phyloP scores from a whole-genome alignment of 371 early-diverging fungal species.

The Rhizopus delemar region DNA sequence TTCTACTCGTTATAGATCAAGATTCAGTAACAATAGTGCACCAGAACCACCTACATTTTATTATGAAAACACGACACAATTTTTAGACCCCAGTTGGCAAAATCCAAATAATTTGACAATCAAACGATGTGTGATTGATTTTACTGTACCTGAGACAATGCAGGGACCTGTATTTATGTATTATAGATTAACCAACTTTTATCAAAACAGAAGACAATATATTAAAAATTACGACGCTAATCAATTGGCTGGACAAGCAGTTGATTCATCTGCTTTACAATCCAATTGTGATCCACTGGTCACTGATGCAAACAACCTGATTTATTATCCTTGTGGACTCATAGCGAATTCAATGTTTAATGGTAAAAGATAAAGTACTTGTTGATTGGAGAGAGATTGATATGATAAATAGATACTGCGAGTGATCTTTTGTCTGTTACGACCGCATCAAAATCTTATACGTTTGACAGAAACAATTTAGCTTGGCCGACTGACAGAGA shows the following conservation, averaged over 20 bases:
- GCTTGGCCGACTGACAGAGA: conserved; percentile 88
- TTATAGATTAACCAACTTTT: conserved; percentile 95
- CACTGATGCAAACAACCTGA: conserved; percentile 20
- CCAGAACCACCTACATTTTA: conserved; percentile 42
- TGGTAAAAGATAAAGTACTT: conserved; percentile 40
- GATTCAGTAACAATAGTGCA: conserved; percentile 16
- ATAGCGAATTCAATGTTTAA: conserved; percentile 98
- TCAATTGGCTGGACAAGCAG: conserved; percentile 76
- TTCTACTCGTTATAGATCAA: conserved; percentile 20
- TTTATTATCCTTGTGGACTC: conserved; percentile 97
- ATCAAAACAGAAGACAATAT: conserved; percentile 97
- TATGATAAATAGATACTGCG: conserved; percentile 33
- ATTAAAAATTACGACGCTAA: conserved; percentile 85
- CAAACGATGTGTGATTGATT: conserved; percentile 73
- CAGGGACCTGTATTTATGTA: conserved; percentile 86
- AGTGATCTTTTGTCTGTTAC: conserved; percentile 32
- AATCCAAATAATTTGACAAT: conserved; percentile 49
- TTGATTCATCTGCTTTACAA: conserved; percentile 10
- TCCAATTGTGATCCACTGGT: conserved; percentile 59
- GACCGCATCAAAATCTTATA: conserved; percentile 11
- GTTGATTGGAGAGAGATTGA: not conserved
- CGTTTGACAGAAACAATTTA: conserved; percentile 67
- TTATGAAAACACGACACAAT: conserved; percentile 27
- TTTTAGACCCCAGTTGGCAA: conserved; percentile 34
- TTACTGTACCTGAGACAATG: conserved; percentile 70